A percentile compares a stretch with the other conserved stretches of the same genome.
phyloP scores from a whole-genome alignment of 306 rosid genomes.

The Astragalus glycyphyllos region DNA sequence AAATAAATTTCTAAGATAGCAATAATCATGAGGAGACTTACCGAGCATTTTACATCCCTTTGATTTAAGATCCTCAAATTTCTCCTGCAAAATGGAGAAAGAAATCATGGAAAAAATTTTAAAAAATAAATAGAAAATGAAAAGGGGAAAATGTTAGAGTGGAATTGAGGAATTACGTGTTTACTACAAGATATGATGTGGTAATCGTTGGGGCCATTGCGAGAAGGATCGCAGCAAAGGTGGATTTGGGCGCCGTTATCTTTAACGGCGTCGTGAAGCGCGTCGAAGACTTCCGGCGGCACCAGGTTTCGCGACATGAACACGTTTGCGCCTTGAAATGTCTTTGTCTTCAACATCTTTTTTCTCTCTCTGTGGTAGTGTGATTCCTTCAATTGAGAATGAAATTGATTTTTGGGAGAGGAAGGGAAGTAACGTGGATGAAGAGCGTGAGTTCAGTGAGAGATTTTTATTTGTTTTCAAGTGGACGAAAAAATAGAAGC shows the following conservation, averaged over 20 bases:
- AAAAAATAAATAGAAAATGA: background rate
- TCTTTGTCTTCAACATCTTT: slow-evolving; percentile 67
- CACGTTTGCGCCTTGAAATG: slow-evolving; percentile 74
- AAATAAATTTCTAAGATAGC: background rate
- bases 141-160: background rate
- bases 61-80: slow-evolving; percentile 75
- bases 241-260: slow-evolving; percentile 74
- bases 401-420: background rate
- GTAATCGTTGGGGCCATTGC: slow-evolving; percentile 73
- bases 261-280: slow-evolving; percentile 87
- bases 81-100: slow-evolving; percentile 59
- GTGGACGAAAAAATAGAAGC: background rate
- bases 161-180: slow-evolving; percentile 56
- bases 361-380: background rate
- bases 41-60: slow-evolving; percentile 89
- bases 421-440: background rate
- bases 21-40: slow-evolving; percentile 34
- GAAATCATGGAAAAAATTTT: background rate
- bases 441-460: background rate
- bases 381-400: background rate
- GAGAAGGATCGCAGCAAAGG: slow-evolving; percentile 89
- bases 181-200: slow-evolving; percentile 77
- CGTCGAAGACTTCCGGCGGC: slow-evolving; percentile 85
- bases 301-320: slow-evolving; percentile 94
- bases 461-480: background rate